These are phyloP conservation scores for Tilletia walkeri DNA, from an alignment of 1,284 basidiomycete genomes.

Conservation along the genomic window DNA sequence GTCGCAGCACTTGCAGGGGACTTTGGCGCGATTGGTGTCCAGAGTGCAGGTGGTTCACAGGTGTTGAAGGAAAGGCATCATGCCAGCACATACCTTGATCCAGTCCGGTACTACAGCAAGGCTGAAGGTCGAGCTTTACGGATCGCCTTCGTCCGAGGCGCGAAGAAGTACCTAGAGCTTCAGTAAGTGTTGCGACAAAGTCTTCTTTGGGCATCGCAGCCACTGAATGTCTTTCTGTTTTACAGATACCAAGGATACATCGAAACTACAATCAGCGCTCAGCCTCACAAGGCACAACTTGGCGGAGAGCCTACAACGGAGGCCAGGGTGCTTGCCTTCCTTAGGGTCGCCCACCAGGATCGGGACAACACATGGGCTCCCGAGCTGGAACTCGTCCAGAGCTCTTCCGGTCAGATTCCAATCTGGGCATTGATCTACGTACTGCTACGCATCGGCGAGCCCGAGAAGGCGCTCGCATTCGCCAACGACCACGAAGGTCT, in stretches of 20 bases:
- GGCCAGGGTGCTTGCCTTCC: constrained; percentile 68
- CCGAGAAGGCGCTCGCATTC: constrained; percentile 70
- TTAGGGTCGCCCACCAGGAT: constrained; percentile 45
- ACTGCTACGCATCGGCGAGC: constrained; percentile 81
- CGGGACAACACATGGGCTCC: constrained; percentile 45
- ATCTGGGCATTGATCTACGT: constrained; percentile 91
- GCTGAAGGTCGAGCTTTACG: constrained; percentile 43
- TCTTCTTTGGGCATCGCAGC: neutral
- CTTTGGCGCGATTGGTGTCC: constrained; percentile 57
- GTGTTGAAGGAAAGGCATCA: constrained; percentile 59
- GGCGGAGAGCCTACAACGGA: constrained; percentile 87
- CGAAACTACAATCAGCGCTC: constrained; percentile 77
- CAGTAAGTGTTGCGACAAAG: constrained; percentile 57
- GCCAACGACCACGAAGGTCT: constrained; percentile 71
- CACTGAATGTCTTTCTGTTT: constrained; percentile 10
- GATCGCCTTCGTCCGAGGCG: constrained; percentile 68
- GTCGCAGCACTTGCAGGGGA: constrained; percentile 60
- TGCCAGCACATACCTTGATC: constrained; percentile 58
- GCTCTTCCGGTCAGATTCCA: constrained; percentile 58
- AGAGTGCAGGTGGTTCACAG: constrained; percentile 43
- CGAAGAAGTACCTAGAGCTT: constrained; percentile 72
- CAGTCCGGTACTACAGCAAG: constrained; percentile 26
- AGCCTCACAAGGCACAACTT: constrained; percentile 79
- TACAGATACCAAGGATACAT: constrained; percentile 67
- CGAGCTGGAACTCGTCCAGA: constrained; percentile 44